Percentiles rank a stretch among this genome's conserved stretches.
These are phyloP conservation scores for Brassica rapa DNA, from an alignment of 345 rosid species.

Conservation along the genomic window DNA sequence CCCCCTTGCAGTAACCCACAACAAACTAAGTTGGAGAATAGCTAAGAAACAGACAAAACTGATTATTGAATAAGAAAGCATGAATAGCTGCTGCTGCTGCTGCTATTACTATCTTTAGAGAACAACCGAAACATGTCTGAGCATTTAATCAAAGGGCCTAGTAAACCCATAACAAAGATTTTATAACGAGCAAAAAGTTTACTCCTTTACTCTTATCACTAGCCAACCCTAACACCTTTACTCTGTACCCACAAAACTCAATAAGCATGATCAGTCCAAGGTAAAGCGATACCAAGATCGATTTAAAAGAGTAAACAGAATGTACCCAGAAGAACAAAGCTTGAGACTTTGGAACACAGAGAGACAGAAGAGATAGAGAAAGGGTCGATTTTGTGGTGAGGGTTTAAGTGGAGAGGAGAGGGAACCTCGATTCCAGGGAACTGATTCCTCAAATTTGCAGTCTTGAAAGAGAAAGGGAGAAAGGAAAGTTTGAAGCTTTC, in stretches of 20 bases:
- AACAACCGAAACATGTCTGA: not conserved
- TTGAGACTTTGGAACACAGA: conserved; percentile 15
- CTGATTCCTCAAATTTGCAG: conserved; percentile 27
- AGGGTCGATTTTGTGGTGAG: conserved; percentile 20
- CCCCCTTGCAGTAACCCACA: not conserved
- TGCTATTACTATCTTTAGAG: not conserved
- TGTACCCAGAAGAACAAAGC: conserved; percentile 21
- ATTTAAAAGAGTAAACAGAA: not conserved
- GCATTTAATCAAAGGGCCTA: not conserved
- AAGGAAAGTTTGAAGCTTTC: conserved; percentile 41
- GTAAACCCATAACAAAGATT: not conserved
- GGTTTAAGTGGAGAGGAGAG: conserved; percentile 20
- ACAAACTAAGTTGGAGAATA: not conserved
- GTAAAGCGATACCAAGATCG: conserved; percentile 7
- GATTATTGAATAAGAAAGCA: not conserved
- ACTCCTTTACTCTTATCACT: not conserved
- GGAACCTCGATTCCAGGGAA: conserved; percentile 37
- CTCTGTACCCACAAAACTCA: not conserved
- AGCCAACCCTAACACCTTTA: not conserved
- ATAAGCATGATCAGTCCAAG: not conserved
- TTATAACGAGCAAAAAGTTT: not conserved
- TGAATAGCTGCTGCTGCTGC: not conserved
- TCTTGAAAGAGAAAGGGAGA: conserved; percentile 36
- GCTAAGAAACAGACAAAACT: not conserved
- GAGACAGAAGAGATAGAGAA: conserved; percentile 21